Conservation (phyloP, 2,329 filamentous ascomycete genomes). For the Exserohilum turcica region DNA sequence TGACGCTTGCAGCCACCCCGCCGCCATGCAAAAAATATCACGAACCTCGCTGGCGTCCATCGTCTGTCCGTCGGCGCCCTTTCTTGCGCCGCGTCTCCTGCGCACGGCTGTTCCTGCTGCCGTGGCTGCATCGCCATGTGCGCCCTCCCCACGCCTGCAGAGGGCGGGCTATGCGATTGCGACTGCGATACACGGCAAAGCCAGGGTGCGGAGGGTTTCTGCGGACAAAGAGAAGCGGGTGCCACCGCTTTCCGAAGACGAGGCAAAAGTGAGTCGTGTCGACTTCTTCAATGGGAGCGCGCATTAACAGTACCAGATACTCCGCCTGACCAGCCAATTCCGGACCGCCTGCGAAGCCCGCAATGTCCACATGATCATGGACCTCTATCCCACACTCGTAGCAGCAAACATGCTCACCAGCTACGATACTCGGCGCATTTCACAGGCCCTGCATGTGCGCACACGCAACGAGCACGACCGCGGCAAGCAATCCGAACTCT, state of each 20-base stretch:
- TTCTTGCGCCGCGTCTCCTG: constrained; percentile 42
- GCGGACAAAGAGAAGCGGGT: neutral
- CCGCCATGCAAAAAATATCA: constrained; percentile 29
- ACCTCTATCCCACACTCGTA: constrained; percentile 35
- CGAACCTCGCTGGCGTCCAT: constrained; percentile 36
- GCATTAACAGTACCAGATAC: constrained; percentile 1
- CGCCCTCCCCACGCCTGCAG: constrained; percentile 3
- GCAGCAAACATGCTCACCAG: constrained; percentile 15
- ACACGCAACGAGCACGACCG: constrained; percentile 29
- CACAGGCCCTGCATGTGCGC: constrained; percentile 45
- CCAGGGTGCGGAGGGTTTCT: neutral
- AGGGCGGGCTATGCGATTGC: constrained; percentile 24
- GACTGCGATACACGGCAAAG: constrained; percentile 15
- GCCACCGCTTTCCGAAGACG: neutral
- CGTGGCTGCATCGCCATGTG: constrained; percentile 9
- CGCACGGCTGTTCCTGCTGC: constrained; percentile 20
- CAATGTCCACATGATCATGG: constrained; percentile 26
- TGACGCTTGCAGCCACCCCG: neutral
- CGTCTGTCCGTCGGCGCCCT: constrained; percentile 44
- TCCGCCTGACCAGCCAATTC: constrained; percentile 18
- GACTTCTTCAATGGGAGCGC: neutral
- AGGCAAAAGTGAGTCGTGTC: neutral
- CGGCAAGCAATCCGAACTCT: constrained; percentile 13
- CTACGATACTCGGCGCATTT: constrained; percentile 39
- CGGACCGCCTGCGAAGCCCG: constrained; percentile 24